Percentiles rank a stretch among this genome's conserved stretches.
Evolutionary conservation across 2,329 filamentous ascomycete genomes (phyloP).

Genomic region (Beauveria sp.): DNA sequence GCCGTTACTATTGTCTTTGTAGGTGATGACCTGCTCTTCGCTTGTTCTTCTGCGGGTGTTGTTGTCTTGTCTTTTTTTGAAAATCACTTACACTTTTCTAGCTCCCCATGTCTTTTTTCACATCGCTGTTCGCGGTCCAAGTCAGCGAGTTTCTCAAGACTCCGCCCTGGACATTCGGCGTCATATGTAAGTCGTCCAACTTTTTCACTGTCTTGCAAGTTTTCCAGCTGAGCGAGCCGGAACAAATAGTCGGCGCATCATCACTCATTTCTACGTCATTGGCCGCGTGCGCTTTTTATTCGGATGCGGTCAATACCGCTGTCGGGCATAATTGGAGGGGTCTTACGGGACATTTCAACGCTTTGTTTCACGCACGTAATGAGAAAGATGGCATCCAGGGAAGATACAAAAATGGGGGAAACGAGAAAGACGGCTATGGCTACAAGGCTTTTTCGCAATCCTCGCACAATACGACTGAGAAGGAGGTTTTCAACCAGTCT

Average conservation of each 20-base stretch:
- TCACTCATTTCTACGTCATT: background rate
- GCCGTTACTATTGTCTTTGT: conserved; percentile 17
- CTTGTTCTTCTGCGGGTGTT: background rate
- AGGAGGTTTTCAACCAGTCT: too few relatives aligned
- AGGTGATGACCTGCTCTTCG: background rate
- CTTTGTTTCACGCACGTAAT: background rate
- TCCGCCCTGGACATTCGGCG: conserved; percentile 12
- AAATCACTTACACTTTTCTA: background rate
- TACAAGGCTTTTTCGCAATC: too few relatives aligned
- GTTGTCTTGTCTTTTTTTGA: background rate
- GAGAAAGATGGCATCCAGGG: background rate
- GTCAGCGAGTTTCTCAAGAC: conserved; percentile 12
- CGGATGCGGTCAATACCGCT: background rate
- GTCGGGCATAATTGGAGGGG: background rate
- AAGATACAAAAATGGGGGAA: background rate
- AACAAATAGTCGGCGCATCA: background rate
- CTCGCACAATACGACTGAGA: too few relatives aligned
- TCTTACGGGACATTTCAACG: background rate
- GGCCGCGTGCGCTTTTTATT: background rate
- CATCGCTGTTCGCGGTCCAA: conserved; percentile 15
- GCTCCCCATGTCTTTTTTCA: background rate
- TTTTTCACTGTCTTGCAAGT: background rate
- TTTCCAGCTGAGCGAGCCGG: background rate
- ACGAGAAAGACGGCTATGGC: too few relatives aligned
- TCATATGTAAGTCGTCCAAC: conserved; percentile 8